phyloP scores from a whole-genome alignment of 2,329 filamentous ascomycete species.

The Fusarium sp. region DNA sequence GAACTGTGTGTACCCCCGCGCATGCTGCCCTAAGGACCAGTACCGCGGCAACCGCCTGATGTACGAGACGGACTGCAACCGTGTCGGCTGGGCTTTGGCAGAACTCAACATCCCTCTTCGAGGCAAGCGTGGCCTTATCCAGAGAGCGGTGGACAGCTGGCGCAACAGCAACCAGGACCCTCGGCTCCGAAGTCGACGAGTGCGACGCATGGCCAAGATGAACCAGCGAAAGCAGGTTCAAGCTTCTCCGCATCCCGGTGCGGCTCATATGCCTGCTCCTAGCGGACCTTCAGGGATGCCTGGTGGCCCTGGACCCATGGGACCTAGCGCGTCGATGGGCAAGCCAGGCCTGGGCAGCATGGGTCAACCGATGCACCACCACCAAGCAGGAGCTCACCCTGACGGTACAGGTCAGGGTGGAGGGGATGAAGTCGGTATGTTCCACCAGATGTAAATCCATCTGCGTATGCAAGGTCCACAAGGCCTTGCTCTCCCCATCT shows the following conservation, averaged over 20 bases:
- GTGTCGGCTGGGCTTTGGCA: constrained; percentile 98
- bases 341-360: constrained; percentile 75
- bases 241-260: constrained; percentile 64
- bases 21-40: constrained; percentile 93
- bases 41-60: constrained; percentile 95
- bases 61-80: constrained; percentile 99
- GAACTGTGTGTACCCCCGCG: constrained; percentile 97
- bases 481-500: constrained; percentile 35
- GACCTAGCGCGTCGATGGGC: constrained; percentile 67
- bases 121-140: constrained; percentile 94
- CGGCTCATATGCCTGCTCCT: constrained; percentile 74
- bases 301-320: constrained; percentile 70
- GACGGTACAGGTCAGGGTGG: constrained; percentile 71
- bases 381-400: constrained; percentile 56
- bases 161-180: constrained; percentile 98
- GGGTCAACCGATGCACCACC: constrained; percentile 77
- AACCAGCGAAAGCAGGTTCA: constrained; percentile 82
- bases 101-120: constrained; percentile 90
- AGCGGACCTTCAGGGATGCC: constrained; percentile 73
- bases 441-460: constrained; percentile 84
- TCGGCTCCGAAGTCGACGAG: constrained; percentile 86
- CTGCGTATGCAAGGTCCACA: constrained; percentile 52
- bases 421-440: constrained; percentile 96
- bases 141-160: constrained; percentile 98
- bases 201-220: constrained; percentile 96